Conservation (phyloP, 805 yeast species). For the Kodamaea neixiangensis region DNA sequence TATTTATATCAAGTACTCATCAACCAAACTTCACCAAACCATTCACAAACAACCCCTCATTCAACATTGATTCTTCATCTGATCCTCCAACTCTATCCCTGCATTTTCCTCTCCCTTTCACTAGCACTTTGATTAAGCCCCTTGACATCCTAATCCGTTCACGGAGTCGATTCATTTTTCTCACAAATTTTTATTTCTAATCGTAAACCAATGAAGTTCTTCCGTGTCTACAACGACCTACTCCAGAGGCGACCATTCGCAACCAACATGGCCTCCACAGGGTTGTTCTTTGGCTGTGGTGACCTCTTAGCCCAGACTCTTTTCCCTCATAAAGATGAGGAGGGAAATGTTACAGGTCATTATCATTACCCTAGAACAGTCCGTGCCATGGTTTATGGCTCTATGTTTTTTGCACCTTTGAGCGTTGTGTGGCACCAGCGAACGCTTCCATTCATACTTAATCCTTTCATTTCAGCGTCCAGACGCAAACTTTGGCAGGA, state of each 20-base stretch:
- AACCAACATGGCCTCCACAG: conserved; percentile 58
- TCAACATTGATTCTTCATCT: no score
- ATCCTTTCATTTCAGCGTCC: conserved; percentile 31
- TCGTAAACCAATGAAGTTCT: conserved; percentile 11
- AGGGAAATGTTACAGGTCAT: conserved; percentile 15
- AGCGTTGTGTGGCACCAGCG: conserved; percentile 42
- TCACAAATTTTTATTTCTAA: background rate
- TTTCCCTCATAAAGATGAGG: conserved; percentile 34
- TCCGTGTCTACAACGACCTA: conserved; percentile 22
- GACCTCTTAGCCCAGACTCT: conserved; percentile 44
- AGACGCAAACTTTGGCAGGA: conserved; percentile 13
- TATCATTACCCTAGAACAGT: conserved; percentile 32
- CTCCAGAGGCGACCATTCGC: conserved; percentile 49
- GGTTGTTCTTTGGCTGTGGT: conserved; percentile 45
- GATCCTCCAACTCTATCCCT: no score
- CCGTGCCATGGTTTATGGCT: conserved; percentile 41
- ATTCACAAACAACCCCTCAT: no score
- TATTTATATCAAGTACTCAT: no score
- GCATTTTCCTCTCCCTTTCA: no score
- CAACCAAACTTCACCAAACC: no score
- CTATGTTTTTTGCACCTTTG: conserved; percentile 40
- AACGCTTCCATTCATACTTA: conserved; percentile 33
- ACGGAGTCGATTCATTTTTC: background rate
- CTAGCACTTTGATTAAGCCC: no score
- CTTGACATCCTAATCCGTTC: background rate